A percentile compares a stretch with the other conserved stretches of the same genome.
These are phyloP conservation scores for Leccinum disarticulatum DNA, from an alignment of 768 basidiomycete genomes.

Conservation along the genomic window DNA sequence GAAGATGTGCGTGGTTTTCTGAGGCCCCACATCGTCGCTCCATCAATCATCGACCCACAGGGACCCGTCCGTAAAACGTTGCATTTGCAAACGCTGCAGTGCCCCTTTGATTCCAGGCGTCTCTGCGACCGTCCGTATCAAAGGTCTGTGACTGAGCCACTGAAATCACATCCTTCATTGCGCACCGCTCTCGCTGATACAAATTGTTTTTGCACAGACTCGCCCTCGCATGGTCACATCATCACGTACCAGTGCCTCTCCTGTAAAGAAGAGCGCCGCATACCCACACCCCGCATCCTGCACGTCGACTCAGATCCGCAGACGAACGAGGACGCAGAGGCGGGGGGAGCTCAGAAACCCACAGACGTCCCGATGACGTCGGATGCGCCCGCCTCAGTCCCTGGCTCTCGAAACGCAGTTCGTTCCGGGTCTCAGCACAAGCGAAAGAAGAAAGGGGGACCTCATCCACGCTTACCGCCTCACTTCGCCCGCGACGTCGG, in stretches of 20 bases:
- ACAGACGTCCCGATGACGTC: not conserved
- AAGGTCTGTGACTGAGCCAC: conserved; percentile 43
- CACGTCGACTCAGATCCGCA: not conserved
- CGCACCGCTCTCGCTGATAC: not conserved
- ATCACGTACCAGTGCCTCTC: conserved; percentile 58
- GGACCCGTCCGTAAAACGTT: conserved; percentile 82
- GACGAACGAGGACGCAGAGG: not conserved
- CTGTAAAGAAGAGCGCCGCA: conserved; percentile 59
- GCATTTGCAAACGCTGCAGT: conserved; percentile 70
- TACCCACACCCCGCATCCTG: conserved; percentile 61
- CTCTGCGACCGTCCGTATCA: conserved; percentile 62
- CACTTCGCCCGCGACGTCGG: conserved; percentile 63
- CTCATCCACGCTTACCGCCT: conserved; percentile 47
- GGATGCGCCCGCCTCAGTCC: not conserved
- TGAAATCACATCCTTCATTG: not conserved
- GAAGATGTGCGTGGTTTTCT: conserved; percentile 62
- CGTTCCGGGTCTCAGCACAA: not conserved
- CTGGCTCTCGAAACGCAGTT: not conserved
- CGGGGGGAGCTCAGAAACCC: not conserved
- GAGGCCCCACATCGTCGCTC: not conserved
- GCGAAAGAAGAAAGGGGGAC: conserved; percentile 21
- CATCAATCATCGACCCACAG: conserved; percentile 38
- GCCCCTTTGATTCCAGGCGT: conserved; percentile 65
- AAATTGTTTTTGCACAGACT: conserved; percentile 32
- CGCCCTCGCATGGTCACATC: conserved; percentile 49